Conservation (phyloP, 2,329 filamentous ascomycete species). For the Fusarium papillatum region DNA sequence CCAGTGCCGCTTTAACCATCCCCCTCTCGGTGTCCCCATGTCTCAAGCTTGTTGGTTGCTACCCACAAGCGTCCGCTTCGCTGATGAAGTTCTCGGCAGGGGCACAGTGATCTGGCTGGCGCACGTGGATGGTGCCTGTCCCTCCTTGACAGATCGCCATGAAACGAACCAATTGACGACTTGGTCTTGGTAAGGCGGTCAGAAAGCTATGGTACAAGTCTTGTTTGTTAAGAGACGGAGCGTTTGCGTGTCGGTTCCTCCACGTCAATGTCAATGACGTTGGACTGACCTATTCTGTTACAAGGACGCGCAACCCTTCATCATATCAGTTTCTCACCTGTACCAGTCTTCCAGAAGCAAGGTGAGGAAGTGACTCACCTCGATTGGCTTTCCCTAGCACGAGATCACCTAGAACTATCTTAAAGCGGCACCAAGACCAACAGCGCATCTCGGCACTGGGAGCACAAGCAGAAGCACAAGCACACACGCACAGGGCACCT, state of each 20-base stretch:
- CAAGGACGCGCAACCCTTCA: background rate
- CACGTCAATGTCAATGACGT: constrained; percentile 5
- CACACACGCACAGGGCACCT: constrained; percentile 8
- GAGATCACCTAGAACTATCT: constrained; percentile 12
- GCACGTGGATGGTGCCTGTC: constrained; percentile 39
- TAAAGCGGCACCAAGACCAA: constrained; percentile 27
- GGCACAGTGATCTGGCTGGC: constrained; percentile 30
- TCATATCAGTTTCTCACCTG: background rate
- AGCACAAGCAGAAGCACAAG: constrained; percentile 4
- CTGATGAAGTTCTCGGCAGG: constrained; percentile 37
- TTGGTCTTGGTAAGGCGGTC: constrained; percentile 31
- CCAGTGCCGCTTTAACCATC: constrained; percentile 18
- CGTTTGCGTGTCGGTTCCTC: constrained; percentile 11
- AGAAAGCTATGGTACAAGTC: constrained; percentile 18
- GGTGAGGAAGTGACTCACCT: constrained; percentile 18
- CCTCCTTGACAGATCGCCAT: constrained; percentile 30
- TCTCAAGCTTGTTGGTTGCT: constrained; percentile 20
- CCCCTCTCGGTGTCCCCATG: constrained; percentile 10
- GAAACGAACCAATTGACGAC: constrained; percentile 24
- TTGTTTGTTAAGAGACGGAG: constrained; percentile 9
- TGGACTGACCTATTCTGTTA: background rate
- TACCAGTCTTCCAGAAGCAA: constrained; percentile 6
- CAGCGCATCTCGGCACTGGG: constrained; percentile 17
- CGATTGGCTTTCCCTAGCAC: constrained; percentile 14
- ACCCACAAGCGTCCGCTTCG: constrained; percentile 10